Evolutionary conservation across 139 green algal species (phyloP).

Genomic region (Auxenochlorella pyrenoidosa): DNA sequence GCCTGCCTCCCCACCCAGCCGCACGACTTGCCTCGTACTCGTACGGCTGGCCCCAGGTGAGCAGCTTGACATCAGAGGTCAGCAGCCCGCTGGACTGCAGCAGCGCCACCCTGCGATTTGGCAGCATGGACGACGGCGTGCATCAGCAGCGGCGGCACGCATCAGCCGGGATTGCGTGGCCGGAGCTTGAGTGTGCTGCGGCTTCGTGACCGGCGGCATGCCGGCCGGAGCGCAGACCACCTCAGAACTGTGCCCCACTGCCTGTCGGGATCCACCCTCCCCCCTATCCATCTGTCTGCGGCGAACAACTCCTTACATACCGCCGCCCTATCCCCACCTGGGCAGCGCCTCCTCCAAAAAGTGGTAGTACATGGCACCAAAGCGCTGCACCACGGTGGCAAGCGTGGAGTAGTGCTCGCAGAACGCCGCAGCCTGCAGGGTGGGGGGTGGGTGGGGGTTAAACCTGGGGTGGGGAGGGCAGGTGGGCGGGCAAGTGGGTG

Average conservation of each 20-base stretch:
- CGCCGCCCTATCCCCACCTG: not conserved
- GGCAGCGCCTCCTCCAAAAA: constrained; percentile 53
- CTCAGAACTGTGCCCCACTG: too few relatives aligned
- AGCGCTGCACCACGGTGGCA: constrained; percentile 41
- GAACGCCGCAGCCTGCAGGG: not conserved
- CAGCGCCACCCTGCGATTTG: constrained; percentile 26
- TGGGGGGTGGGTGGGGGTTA: not conserved
- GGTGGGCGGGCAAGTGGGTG: not conserved
- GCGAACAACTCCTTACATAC: too few relatives aligned
- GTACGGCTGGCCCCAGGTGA: constrained; percentile 51
- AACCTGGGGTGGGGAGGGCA: too few relatives aligned
- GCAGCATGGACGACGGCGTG: not conserved
- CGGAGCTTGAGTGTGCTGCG: too few relatives aligned
- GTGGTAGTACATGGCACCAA: constrained; percentile 59
- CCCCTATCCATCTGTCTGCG: too few relatives aligned
- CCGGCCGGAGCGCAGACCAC: too few relatives aligned
- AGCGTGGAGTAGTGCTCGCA: constrained; percentile 27
- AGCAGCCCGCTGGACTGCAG: constrained; percentile 26
- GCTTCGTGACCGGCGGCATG: too few relatives aligned
- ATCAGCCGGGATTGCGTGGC: too few relatives aligned
- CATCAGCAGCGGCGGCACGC: too few relatives aligned
- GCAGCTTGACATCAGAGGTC: constrained; percentile 41
- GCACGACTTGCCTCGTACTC: constrained; percentile 18
- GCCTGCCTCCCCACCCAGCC: not conserved
- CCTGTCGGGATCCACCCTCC: too few relatives aligned